These are phyloP conservation scores for Cladosporium oxysporum DNA, from an alignment of 2,329 filamentous ascomycete genomes.

Conservation along the genomic window DNA sequence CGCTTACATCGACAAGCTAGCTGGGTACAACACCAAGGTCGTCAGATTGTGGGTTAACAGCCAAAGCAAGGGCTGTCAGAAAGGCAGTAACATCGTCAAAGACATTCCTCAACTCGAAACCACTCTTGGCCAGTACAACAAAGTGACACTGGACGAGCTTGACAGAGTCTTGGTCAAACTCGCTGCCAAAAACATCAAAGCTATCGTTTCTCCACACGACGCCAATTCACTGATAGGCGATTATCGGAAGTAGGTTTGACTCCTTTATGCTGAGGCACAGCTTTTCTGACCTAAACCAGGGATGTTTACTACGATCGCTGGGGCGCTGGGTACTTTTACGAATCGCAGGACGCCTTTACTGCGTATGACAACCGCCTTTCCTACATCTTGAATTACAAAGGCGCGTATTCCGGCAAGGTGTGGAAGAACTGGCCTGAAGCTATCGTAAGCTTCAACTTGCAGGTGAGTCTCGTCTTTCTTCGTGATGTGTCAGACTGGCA, in stretches of 20 bases:
- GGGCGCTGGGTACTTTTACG: conserved; percentile 18
- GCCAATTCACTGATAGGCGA: conserved; percentile 17
- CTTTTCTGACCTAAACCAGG: neutral
- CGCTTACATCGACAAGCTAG: conserved; percentile 16
- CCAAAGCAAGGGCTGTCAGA: conserved; percentile 12
- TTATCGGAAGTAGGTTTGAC: conserved; percentile 12
- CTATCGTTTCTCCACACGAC: conserved; percentile 21
- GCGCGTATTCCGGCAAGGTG: conserved; percentile 19
- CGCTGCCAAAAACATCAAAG: conserved; percentile 18
- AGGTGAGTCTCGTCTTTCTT: neutral
- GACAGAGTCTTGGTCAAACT: conserved; percentile 20
- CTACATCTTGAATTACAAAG: conserved; percentile 21
- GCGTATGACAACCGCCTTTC: conserved; percentile 19
- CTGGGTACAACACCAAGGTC: conserved; percentile 10
- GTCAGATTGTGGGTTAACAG: conserved; percentile 19
- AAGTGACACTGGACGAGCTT: conserved; percentile 12
- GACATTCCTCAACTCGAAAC: conserved; percentile 17
- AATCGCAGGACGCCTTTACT: conserved; percentile 16
- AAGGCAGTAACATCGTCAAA: conserved; percentile 17
- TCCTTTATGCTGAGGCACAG: neutral
- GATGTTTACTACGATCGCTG: conserved; percentile 17
- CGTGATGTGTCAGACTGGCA: neutral
- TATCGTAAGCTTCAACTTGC: conserved; percentile 23
- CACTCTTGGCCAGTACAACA: conserved; percentile 18
- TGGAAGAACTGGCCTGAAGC: conserved; percentile 23